Evolutionary conservation across 2,329 filamentous ascomycete genomes (phyloP).

Genomic region (Colletotrichum navitas): DNA sequence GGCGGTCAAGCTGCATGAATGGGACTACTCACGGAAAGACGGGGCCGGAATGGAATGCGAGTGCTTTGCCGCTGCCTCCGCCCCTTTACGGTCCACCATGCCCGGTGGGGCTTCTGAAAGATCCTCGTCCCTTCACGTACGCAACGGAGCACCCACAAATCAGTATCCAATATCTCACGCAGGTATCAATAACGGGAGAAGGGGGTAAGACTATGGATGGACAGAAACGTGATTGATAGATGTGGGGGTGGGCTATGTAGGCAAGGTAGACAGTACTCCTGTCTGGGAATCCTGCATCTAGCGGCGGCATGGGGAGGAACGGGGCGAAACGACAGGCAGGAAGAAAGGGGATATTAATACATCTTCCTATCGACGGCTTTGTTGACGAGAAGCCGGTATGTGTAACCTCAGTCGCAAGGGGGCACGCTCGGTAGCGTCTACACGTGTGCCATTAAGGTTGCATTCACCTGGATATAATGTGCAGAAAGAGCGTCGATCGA

Average conservation of each 20-base stretch:
- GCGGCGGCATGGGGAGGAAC: not conserved
- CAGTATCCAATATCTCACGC: conserved; percentile 13
- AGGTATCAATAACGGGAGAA: not conserved
- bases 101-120: conserved; percentile 18
- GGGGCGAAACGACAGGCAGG: conserved; percentile 12
- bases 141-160: conserved; percentile 5
- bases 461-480: conserved; percentile 26
- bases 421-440: conserved; percentile 5
- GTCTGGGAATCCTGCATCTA: conserved; percentile 14
- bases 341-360: conserved; percentile 29
- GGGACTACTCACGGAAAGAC: conserved; percentile 63
- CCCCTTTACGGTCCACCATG: conserved; percentile 42
- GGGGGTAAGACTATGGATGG: conserved; percentile 1
- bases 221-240: not conserved
- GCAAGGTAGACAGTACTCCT: conserved; percentile 1
- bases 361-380: conserved; percentile 31
- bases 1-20: conserved; percentile 46
- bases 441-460: conserved; percentile 41
- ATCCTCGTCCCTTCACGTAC: conserved; percentile 20
- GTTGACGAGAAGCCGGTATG: conserved; percentile 25
- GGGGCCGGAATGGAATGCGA: conserved; percentile 58
- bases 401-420: conserved; percentile 13
- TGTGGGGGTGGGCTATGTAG: not conserved
- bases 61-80: conserved; percentile 36
- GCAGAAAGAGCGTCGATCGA: conserved; percentile 15